These are phyloP conservation scores for Durotheca rogersii DNA, from an alignment of 495 filamentous ascomycete genomes.

Conservation along the genomic window DNA sequence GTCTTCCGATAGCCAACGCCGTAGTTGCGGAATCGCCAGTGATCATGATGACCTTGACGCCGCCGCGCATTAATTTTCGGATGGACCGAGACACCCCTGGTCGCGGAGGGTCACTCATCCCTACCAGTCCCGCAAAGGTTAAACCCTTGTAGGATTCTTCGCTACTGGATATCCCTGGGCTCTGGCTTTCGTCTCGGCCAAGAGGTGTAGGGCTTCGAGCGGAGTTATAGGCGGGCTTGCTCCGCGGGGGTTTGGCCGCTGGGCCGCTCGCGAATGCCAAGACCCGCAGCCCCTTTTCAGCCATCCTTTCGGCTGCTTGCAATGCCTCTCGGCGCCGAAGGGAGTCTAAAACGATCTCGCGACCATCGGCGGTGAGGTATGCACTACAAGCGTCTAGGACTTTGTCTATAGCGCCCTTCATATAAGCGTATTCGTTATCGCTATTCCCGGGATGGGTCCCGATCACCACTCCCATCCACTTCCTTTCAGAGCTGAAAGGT, in stretches of 20 bases:
- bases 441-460: conserved; percentile 54
- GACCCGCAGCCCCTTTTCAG: conserved; percentile 84
- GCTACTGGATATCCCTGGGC: conserved; percentile 47
- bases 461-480: conserved; percentile 98
- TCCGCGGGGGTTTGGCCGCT: conserved; percentile 40
- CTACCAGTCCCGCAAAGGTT: conserved; percentile 86
- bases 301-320: conserved; percentile 86
- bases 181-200: conserved; percentile 38
- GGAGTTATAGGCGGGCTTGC: conserved; percentile 29
- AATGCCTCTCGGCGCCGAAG: conserved; percentile 69
- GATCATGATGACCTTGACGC: conserved; percentile 97
- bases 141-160: conserved; percentile 80
- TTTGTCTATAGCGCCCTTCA: conserved; percentile 92
- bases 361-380: conserved; percentile 82
- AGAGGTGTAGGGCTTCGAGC: conserved; percentile 36
- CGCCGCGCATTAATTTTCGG: conserved; percentile 84
- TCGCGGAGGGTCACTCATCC: conserved; percentile 95
- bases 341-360: conserved; percentile 84
- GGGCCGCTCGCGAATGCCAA: conserved; percentile 87
- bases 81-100: conserved; percentile 88
- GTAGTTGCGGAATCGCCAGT: conserved; percentile 95
- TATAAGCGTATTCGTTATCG: conserved; percentile 75
- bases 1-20: conserved; percentile 86
- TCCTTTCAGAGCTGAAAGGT: conserved; percentile 94
- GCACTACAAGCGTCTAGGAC: conserved; percentile 85